phyloP scores from a whole-genome alignment of 495 filamentous ascomycete genomes.

The Neurospora sublineolata region DNA sequence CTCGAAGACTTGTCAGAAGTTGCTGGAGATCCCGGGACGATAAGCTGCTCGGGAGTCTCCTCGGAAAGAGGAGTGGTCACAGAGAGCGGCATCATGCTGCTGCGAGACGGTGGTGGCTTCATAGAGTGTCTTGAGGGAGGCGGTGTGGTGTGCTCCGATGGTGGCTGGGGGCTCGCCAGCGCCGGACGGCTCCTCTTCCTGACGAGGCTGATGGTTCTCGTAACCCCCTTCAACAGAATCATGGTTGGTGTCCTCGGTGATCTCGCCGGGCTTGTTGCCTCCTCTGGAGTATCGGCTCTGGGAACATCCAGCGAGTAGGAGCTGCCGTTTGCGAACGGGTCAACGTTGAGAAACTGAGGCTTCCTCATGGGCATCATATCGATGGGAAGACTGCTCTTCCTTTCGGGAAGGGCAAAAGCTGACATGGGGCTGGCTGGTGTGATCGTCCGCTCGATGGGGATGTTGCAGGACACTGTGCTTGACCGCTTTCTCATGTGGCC shows the following conservation, averaged over 20 bases:
- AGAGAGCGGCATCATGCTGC: not conserved
- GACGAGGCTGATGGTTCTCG: constrained; percentile 33
- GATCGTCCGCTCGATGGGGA: constrained; percentile 14
- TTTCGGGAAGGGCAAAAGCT: constrained; percentile 10
- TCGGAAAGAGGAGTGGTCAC: not conserved
- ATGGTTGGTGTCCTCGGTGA: constrained; percentile 28
- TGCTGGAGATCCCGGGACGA: not conserved
- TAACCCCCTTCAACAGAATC: constrained; percentile 29
- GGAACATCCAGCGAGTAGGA: constrained; percentile 24
- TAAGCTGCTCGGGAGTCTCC: not conserved
- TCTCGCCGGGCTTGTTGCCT: constrained; percentile 12
- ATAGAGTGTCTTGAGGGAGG: not conserved
- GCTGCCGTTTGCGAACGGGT: constrained; percentile 32
- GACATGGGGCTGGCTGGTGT: constrained; percentile 23
- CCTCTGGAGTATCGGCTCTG: constrained; percentile 10
- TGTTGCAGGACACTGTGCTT: constrained; percentile 14
- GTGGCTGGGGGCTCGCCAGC: constrained; percentile 15
- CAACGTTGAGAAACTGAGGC: constrained; percentile 34
- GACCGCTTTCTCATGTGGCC: constrained; percentile 11
- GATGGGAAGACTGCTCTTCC: constrained; percentile 23
- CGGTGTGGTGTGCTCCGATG: not conserved
- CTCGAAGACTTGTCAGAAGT: not conserved
- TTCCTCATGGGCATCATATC: constrained; percentile 26
- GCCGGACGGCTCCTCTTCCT: constrained; percentile 35
- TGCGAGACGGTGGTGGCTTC: not conserved